Percentiles rank a stretch among this genome's conserved stretches.
Conservation (phyloP, 345 rosid genomes). For the Lagerstroemia speciosa region DNA sequence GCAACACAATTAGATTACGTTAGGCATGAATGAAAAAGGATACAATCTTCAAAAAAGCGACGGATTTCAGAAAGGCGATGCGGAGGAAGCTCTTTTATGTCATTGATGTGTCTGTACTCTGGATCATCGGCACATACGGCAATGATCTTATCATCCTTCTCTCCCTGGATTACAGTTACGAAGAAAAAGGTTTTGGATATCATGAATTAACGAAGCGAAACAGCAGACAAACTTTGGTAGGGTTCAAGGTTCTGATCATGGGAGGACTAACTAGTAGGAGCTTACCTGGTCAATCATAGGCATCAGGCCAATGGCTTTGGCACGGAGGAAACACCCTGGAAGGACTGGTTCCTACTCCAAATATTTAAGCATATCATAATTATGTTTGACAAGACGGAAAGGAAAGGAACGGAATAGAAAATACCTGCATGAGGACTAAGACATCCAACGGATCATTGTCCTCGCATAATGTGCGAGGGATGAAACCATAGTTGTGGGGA, state of each 20-base stretch:
- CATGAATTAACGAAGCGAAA: neutral
- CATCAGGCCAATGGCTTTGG: conserved; percentile 95
- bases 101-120: conserved; percentile 81
- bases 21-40: conserved; percentile 14
- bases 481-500: conserved; percentile 96
- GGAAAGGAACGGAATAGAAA: neutral
- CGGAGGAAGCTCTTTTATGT: conserved; percentile 88
- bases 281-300: conserved; percentile 96
- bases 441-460: conserved; percentile 97
- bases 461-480: conserved; percentile 90
- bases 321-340: conserved; percentile 91
- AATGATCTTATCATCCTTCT: conserved; percentile 95
- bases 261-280: neutral
- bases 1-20: neutral
- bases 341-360: conserved; percentile 78
- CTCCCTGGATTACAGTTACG: conserved; percentile 42
- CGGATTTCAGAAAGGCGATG: conserved; percentile 94
- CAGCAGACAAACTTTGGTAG: neutral
- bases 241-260: neutral
- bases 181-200: neutral
- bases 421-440: conserved; percentile 90
- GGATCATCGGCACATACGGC: conserved; percentile 98
- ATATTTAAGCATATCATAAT: neutral
- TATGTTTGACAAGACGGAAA: neutral
- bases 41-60: conserved; percentile 97